Base-by-base conservation (phyloP, 1,284 basidiomycete species). In the Ceratobasidium sp. region DNA sequence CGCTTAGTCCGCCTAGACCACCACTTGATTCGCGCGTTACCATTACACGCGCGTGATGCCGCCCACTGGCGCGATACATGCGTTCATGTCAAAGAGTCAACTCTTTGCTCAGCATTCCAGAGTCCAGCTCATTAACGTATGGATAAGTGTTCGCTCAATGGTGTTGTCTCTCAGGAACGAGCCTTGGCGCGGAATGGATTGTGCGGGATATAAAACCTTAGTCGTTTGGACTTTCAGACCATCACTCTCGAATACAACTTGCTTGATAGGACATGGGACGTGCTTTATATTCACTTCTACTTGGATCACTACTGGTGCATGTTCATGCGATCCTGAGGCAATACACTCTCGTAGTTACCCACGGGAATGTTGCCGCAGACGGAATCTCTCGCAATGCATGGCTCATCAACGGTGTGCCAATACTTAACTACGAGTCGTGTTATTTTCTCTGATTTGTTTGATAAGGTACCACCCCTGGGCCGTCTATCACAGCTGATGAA, bases 381-480 rank as follows among this genome's bases (percentile, higher is more conserved):
- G 58, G 72, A n/a, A 67, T 71, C 18, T 59, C 67, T 45, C 53
- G 67, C 9, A n/a, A 32, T 36, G 67, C 50, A 1, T 72, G 59
- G 55, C 59, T 61, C 53, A 32, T 62, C n/a, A 61, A 60, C 10
- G 55, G n/a, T n/a, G n/a, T n/a, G n/a, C n/a, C n/a, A n/a, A n/a
- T n/a, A n/a, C n/a, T n/a, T n/a, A n/a, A n/a, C n/a, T n/a, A n/a
- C n/a, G n/a, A n/a, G n/a, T n/a, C n/a, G n/a, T n/a, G n/a, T n/a
- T n/a, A n/a, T n/a, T n/a, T n/a, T n/a, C n/a, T n/a, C n/a, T n/a
- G n/a, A 48, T 72, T 16, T 3, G 59, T 30, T 21, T 2, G 26
- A 21, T 8, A 39, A 70, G 57, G 67, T 21, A 59, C 41, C 3
- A 74, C 73, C 21, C 73, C 73, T 14, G 73, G 73, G 10, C 73